Base-by-base conservation (phyloP, 768 basidiomycete genomes). In the Serendipita sp. region DNA sequence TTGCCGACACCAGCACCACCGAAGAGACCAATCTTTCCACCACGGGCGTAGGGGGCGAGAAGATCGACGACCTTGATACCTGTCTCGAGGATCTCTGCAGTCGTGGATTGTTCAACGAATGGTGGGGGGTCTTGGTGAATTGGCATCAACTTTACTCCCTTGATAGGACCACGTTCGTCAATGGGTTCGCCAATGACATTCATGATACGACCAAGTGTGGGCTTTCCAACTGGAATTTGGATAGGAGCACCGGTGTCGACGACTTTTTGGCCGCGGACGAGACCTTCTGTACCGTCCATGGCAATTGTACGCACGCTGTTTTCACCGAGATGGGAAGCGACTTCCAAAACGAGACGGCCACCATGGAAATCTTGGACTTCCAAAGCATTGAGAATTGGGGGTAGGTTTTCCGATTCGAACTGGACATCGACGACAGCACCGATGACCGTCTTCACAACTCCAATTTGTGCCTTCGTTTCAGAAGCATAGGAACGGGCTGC, bases 1-100 rank as follows among this genome's bases (percentile, higher is more conserved):
- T 99, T 99, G 72, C 96, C 96, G 80, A 99, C 96, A 88, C 96
- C 96, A 71, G 96, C 96, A 88, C 96, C 96, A 73, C 96, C 96
- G 79, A 99, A 96, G 72, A 99, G 89, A 83, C 96, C 96, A 76
- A 99, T 98, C 80, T 99, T 99, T 78, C 96, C 96, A 81, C 96
- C 96, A 86, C 96, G 94, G 71, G 96, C 96, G 75, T 99, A 99
- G 66, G 96, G 96, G 64, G 96, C 96, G 70, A 99, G 88, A 70
- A 99, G 88, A 77, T 99, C 96, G 76, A 99, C 96, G 74, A 99
- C 96, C 82, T 99, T 99, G 83, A 99, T 99, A 80, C 96, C 96
- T 65, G 96, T 99, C 81, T 99, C 96, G 72, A 99, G 82, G 65
- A 99, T 92, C 76, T 99, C 96, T 68, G 96, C 94, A 51, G 92